Conservation (phyloP, 2,329 filamentous ascomycete genomes). For the Botrytis sinoallii region DNA sequence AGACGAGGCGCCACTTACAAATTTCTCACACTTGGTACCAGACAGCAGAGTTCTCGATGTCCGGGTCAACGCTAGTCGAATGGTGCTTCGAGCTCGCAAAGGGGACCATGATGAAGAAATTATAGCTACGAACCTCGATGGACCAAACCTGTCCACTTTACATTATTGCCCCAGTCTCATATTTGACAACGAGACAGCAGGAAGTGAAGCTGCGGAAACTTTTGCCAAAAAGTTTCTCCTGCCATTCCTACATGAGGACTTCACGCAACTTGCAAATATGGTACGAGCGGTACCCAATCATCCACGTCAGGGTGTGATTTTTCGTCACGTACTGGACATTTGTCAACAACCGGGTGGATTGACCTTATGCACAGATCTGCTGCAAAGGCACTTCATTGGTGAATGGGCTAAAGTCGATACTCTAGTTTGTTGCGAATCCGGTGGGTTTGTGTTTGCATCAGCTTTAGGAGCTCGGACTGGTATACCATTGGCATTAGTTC, state of each 20-base stretch:
- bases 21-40: slow-evolving; percentile 53
- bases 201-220: slow-evolving; percentile 38
- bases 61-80: slow-evolving; percentile 43
- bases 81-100: slow-evolving; percentile 41
- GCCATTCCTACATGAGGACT: slow-evolving; percentile 46
- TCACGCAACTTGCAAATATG: slow-evolving; percentile 49
- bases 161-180: slow-evolving; percentile 44
- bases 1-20: slow-evolving; percentile 55
- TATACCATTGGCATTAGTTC: slow-evolving; percentile 49
- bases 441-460: slow-evolving; percentile 55
- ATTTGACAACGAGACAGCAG: slow-evolving; percentile 51
- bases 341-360: slow-evolving; percentile 34
- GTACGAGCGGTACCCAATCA: slow-evolving; percentile 49
- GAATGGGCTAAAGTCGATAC: slow-evolving; percentile 47
- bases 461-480: slow-evolving; percentile 44
- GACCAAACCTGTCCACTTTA: slow-evolving; percentile 29
- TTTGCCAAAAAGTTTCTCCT: slow-evolving; percentile 44
- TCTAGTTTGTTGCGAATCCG: slow-evolving; percentile 54
- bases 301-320: slow-evolving; percentile 50
- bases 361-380: slow-evolving; percentile 48
- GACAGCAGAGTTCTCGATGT: slow-evolving; percentile 53
- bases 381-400: slow-evolving; percentile 46
- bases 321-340: slow-evolving; percentile 50
- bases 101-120: slow-evolving; percentile 25
- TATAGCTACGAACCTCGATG: slow-evolving; percentile 23